Base-by-base conservation (phyloP, 208 protist species). In the Leishmania gerbilli region DNA sequence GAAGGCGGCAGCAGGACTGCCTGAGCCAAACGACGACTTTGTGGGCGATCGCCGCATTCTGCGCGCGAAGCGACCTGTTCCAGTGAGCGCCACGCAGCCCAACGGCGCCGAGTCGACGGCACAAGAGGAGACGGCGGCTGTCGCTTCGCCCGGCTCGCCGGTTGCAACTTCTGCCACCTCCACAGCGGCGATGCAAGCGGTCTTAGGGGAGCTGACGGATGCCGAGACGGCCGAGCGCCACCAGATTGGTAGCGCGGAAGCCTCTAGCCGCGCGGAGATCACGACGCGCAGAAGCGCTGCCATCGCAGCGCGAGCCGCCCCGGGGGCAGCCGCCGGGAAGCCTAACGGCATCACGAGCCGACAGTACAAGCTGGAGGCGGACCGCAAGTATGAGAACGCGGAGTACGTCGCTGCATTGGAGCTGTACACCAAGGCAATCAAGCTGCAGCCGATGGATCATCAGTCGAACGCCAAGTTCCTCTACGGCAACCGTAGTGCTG, bases 401-500 rank as follows among this genome's bases (percentile, higher is more conserved):
- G 88, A 97, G 81, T 98, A 97, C 89, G 92, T 89, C 2, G 81
- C 87, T 42, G 95, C 95, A 1, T 56, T 98, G 51, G 92, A 97
- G 82, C 82, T 96, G 24, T 98, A 96, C 83, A 95, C 89, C 21
- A 93, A 95, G 82, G 92, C 95, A 1, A 96, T 98, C 85, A 68
- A 84, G 37, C 65, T 92, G 60, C 93, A 96, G 79, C 84, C 86
- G 31, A 74, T 84, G 31, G 93, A 98, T 83, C 79, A 85, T 34
- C 62, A 84, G 49, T 91, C 93, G 3, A 86, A 90, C 55, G 80
- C 93, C 31, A 91, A 85, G 71, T 86, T 89, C 42, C 81, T 98
- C 75, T 91, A 94, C 84, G 95, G 95, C 40, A 98, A 98, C 85
- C 88, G 95, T 71, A 96, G 92, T 81, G 95, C 95, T 40, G 95